These are phyloP conservation scores for Tolypocladium amazonense DNA, from an alignment of 2,329 filamentous ascomycete species.

Conservation along the genomic window DNA sequence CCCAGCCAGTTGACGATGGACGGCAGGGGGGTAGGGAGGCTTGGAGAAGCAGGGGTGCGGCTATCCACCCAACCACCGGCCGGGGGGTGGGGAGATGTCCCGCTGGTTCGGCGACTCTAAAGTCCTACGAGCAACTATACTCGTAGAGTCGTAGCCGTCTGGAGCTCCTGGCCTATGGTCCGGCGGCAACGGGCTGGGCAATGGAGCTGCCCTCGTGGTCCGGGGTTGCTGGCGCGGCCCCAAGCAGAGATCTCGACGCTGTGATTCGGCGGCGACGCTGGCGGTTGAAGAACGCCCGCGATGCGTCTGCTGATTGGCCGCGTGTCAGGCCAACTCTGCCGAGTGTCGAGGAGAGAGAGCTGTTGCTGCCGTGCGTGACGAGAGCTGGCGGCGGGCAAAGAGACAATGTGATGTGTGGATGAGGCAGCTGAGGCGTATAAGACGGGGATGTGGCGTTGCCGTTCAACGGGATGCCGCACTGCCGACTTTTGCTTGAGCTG, in stretches of 20 bases:
- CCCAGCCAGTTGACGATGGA: neutral
- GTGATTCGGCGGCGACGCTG: neutral
- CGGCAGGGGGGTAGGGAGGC: neutral
- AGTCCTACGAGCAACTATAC: neutral
- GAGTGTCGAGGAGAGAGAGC: neutral
- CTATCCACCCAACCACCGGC: neutral
- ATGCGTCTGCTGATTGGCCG: neutral
- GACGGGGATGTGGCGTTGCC: neutral
- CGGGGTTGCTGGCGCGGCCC: neutral
- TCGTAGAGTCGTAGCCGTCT: neutral
- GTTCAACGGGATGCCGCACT: neutral
- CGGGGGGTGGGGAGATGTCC: neutral
- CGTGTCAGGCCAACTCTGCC: neutral
- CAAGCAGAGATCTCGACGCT: neutral
- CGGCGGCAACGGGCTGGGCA: too few relatives aligned
- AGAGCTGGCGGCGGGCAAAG: neutral
- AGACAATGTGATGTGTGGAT: neutral
- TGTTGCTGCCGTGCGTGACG: neutral
- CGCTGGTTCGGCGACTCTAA: neutral
- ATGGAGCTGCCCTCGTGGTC: neutral
- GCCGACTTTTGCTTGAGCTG: neutral
- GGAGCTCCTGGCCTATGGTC: neutral
- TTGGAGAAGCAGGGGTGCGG: neutral
- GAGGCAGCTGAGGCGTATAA: neutral
- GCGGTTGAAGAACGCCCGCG: neutral